Percentiles rank a stretch among this genome's conserved stretches.
These are phyloP conservation scores for Aurifilum marmelostoma DNA, from an alignment of 2,329 filamentous ascomycete genomes.

Conservation along the genomic window DNA sequence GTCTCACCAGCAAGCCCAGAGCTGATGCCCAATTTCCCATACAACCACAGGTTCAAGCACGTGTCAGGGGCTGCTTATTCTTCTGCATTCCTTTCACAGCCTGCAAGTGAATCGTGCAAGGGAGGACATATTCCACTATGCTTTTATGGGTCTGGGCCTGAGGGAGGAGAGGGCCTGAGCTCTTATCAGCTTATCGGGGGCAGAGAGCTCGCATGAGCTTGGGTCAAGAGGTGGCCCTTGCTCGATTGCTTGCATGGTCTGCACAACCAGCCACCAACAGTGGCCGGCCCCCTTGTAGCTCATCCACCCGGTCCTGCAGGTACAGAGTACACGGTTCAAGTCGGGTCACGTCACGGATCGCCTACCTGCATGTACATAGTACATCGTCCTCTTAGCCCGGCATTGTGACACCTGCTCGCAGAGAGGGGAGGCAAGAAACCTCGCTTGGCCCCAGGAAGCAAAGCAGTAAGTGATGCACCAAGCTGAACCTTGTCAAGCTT, in stretches of 20 bases:
- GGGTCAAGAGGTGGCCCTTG: constrained; percentile 9
- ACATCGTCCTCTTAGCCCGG: neutral
- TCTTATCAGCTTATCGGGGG: constrained; percentile 16
- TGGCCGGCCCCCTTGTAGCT: neutral
- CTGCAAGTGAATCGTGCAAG: neutral
- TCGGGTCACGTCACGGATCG: neutral
- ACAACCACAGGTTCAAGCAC: constrained; percentile 8
- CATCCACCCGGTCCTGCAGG: neutral
- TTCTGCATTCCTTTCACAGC: neutral
- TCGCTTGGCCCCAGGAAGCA: neutral
- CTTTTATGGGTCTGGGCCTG: neutral
- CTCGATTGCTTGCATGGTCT: constrained; percentile 11
- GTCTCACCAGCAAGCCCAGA: neutral
- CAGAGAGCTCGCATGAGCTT: neutral
- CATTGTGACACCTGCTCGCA: neutral
- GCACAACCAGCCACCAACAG: neutral
- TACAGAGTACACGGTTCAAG: constrained; percentile 12
- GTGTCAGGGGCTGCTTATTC: constrained; percentile 3
- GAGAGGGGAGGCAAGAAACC: neutral
- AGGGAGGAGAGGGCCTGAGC: neutral
- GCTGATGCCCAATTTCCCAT: neutral
- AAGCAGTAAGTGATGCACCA: constrained; percentile 14
- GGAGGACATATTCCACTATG: neutral
- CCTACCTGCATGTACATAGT: neutral
- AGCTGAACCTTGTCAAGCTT: constrained; percentile 26